Evolutionary conservation across 495 filamentous ascomycete species (phyloP).

Genomic region (Lepidopterella palustris): DNA sequence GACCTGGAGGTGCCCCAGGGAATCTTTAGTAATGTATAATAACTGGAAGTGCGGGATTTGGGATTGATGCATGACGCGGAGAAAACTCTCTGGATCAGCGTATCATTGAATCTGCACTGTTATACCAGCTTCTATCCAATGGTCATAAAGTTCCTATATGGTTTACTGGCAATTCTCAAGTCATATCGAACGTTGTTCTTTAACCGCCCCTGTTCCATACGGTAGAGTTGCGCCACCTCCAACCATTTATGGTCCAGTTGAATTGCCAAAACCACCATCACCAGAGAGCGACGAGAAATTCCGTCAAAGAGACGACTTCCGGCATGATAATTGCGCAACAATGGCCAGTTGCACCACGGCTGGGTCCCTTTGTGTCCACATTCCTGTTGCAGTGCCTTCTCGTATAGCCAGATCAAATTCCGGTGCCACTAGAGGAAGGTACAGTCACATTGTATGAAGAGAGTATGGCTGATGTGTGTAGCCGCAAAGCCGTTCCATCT

Average conservation of each 20-base stretch:
- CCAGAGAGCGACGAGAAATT: not conserved
- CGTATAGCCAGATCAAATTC: not conserved
- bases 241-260: not conserved
- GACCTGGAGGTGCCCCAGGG: too few species aligned
- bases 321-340: not conserved
- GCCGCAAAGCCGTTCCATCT: not conserved
- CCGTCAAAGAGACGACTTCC: not conserved
- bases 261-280: not conserved
- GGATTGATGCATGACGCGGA: too few species aligned
- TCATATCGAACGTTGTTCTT: not conserved
- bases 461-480: not conserved
- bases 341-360: not conserved
- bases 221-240: not conserved
- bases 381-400: not conserved
- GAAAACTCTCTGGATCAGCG: too few species aligned
- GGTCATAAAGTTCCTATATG: too few species aligned
- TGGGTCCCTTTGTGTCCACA: not conserved
- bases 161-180: too few species aligned
- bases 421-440: not conserved
- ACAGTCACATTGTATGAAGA: not conserved
- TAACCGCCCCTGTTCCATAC: not conserved
- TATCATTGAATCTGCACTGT: too few species aligned
- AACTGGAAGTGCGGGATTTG: too few species aligned
- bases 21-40: too few species aligned
- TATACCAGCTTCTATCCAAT: too few species aligned